Evolutionary conservation across 2,329 filamentous ascomycete genomes (phyloP).

Genomic region (Fusarium sp.): DNA sequence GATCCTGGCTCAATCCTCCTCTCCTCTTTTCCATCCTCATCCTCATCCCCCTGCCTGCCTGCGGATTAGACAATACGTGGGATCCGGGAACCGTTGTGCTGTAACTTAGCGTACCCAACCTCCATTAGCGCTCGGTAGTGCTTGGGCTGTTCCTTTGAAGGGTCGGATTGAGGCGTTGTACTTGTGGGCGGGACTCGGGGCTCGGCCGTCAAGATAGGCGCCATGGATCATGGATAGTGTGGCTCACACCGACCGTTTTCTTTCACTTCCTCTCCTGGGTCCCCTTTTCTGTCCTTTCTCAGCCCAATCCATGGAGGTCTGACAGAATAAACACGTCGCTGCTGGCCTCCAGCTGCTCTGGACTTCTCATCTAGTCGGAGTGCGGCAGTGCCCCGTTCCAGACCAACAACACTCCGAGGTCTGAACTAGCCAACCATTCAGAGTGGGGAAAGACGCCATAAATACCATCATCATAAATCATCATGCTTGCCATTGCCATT

Average conservation of each 20-base stretch:
- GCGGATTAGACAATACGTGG: constrained; percentile 23
- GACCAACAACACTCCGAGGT: constrained; percentile 20
- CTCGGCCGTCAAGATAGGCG: constrained; percentile 31
- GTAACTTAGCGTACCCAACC: constrained; percentile 21
- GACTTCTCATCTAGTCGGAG: constrained; percentile 33
- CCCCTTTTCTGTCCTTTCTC: constrained; percentile 4
- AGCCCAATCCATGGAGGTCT: constrained; percentile 5
- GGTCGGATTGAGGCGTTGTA: constrained; percentile 36
- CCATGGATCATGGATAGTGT: constrained; percentile 34
- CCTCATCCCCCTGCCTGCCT: background rate
- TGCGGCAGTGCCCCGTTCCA: constrained; percentile 35
- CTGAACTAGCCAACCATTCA: constrained; percentile 28
- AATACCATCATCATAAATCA: constrained; percentile 37
- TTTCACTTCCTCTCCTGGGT: constrained; percentile 29
- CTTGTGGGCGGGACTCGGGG: constrained; percentile 26
- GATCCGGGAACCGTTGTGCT: constrained; percentile 30
- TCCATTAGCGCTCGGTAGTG: constrained; percentile 33
- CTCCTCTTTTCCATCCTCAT: constrained; percentile 10
- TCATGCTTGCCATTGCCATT: constrained; percentile 24
- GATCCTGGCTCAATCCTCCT: constrained; percentile 19
- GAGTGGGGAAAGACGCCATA: constrained; percentile 32
- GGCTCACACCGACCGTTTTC: constrained; percentile 40
- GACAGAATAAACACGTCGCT: constrained; percentile 27
- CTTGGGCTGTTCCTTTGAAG: constrained; percentile 23
- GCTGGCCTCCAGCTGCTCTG: background rate